Percentiles rank a stretch among this genome's conserved stretches.
phyloP scores from a whole-genome alignment of 441 rosid genomes.

The Brassica balearica region DNA sequence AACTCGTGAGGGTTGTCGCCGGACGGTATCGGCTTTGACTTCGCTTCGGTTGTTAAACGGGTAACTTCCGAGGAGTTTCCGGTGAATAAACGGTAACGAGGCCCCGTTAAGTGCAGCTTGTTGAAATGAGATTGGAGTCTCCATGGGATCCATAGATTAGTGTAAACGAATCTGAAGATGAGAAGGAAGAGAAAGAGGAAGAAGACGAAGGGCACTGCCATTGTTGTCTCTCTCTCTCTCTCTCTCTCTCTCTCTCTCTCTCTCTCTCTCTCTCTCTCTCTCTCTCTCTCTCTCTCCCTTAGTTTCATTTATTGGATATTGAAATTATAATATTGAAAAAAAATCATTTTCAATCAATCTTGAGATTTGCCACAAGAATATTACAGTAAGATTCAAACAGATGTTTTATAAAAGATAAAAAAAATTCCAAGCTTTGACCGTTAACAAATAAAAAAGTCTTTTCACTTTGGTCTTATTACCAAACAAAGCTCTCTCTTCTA shows the following conservation, averaged over 20 bases:
- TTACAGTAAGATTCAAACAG: background rate
- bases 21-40: conserved; percentile 44
- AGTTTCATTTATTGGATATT: conserved; percentile 25
- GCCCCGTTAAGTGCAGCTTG: conserved; percentile 53
- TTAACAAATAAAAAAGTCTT: background rate
- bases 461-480: conserved; percentile 55
- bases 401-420: conserved; percentile 9
- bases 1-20: conserved; percentile 48
- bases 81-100: conserved; percentile 55
- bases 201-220: conserved; percentile 22
- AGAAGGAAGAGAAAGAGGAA: conserved; percentile 13
- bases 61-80: conserved; percentile 63
- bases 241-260: background rate
- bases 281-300: background rate
- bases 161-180: conserved; percentile 40
- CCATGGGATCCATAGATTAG: conserved; percentile 53
- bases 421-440: conserved; percentile 9
- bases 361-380: background rate
- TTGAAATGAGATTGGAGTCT: conserved; percentile 58
- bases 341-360: background rate
- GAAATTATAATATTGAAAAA: background rate
- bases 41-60: conserved; percentile 48
- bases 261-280: background rate
- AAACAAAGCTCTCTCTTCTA: conserved; percentile 63
- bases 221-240: conserved; percentile 1